Evolutionary conservation across 2,329 filamentous ascomycete species (phyloP), one percentile per base, ranked within the genome.

Genomic region (Ceratocystis albifundus): DNA sequence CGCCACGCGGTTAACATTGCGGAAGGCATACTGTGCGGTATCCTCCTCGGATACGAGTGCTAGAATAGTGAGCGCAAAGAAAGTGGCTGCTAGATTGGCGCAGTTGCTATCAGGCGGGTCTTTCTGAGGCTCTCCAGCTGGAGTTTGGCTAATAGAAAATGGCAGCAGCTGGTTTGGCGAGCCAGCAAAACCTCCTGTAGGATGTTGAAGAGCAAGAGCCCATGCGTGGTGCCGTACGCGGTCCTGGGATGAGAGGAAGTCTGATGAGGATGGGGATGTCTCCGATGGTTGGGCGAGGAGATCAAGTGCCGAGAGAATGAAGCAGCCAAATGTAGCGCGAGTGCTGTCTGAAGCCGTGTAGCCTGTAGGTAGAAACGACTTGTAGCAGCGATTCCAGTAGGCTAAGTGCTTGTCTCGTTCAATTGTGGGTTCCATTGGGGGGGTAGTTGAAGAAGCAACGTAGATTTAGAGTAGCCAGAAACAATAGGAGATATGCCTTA

Each of bases 321-420:
- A 96, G 79, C 88, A 96, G 70, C 86, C 91, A 65, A 97, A 84
- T 4, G 88, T 88, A 79, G 97, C 88, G 72, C 94, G 91, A 72
- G 88, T 93, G 71, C 90, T 90, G 77, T 99, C 94, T 74, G 88
- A 94, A 74, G 86, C 82, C 17, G 89, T 95, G 78, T 97, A 99
- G 69, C 84, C 81, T 59, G 86, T 82, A 0, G 94, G 94, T 5
- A 99, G 85, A 69, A 88, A 82, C 28, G 87, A 88, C 74, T 88
- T 88, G 70, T 94, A 82, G 74, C 93, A 96, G 73, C 92, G 87
- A 70, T 91, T 84, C 87, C 92, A 99, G 82, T 96, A 99, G 73
- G 88, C 90, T 74, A 94, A 80, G 75, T 99, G 94, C 67, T 81
- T 82, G 61, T 83, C 79, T 67, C 80, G 84, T 73, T 88, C 78